A percentile compares a stretch with the other conserved stretches of the same genome.
phyloP scores from a whole-genome alignment of 2,329 filamentous ascomycete genomes.

The Chlorencoelia australis region DNA sequence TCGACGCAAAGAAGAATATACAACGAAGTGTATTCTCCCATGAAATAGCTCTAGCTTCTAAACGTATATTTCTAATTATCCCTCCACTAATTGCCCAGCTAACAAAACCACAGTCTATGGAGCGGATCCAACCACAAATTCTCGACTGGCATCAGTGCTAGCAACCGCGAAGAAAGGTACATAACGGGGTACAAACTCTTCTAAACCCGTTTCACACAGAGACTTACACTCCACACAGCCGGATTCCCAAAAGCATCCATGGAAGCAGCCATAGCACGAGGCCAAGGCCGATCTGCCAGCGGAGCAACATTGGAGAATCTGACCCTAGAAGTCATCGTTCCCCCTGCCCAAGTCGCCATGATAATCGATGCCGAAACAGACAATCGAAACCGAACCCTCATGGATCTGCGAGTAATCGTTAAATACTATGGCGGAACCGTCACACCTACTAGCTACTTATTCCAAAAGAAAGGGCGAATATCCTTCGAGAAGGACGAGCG shows the following conservation, averaged over 20 bases:
- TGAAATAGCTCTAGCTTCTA: conserved; percentile 65
- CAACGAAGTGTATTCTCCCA: conserved; percentile 59
- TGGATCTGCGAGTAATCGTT: conserved; percentile 61
- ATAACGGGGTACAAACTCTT: conserved; percentile 20
- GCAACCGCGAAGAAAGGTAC: conserved; percentile 67
- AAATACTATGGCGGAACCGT: conserved; percentile 61
- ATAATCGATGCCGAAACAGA: conserved; percentile 84
- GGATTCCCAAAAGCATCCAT: conserved; percentile 78
- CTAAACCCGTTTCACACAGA: conserved; percentile 2
- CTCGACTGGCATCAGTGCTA: conserved; percentile 64
- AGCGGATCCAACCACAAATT: conserved; percentile 62
- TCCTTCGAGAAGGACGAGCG: conserved; percentile 52
- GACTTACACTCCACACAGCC: conserved; percentile 32
- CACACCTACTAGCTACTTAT: conserved; percentile 73
- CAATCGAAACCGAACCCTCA: conserved; percentile 61
- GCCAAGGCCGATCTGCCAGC: conserved; percentile 69
- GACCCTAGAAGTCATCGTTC: conserved; percentile 72
- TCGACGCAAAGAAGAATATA: conserved; percentile 69
- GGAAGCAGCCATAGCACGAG: conserved; percentile 76
- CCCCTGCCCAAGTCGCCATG: conserved; percentile 57
- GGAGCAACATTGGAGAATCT: conserved; percentile 69
- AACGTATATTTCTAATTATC: conserved; percentile 40
- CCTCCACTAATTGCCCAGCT: conserved; percentile 1
- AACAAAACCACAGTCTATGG: conserved; percentile 52
- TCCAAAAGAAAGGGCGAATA: conserved; percentile 68